phyloP scores from a whole-genome alignment of 768 basidiomycete genomes.

The Brasilioporus rufonigricans region DNA sequence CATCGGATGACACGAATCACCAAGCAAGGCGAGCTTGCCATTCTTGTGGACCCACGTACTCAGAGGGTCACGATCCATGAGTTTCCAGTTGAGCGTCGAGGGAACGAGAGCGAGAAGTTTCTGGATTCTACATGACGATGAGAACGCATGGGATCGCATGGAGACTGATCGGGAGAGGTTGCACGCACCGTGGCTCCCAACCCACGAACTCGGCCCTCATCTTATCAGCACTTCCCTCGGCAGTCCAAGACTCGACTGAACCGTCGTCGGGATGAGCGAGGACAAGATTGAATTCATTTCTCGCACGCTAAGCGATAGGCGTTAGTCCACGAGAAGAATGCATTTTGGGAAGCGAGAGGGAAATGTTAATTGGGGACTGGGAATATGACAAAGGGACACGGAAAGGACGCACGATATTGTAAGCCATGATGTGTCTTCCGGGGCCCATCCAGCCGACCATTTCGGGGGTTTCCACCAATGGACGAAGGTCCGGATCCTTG shows the following conservation, averaged over 20 bases:
- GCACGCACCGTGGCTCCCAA: conserved; percentile 47
- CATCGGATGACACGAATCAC: conserved; percentile 60
- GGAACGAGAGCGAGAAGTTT: conserved; percentile 48
- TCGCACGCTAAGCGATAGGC: conserved; percentile 25
- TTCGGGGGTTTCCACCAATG: conserved; percentile 49
- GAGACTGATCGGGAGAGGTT: neutral
- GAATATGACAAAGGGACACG: no score
- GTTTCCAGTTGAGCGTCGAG: conserved; percentile 44
- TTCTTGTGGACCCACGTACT: conserved; percentile 46
- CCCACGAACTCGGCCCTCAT: conserved; percentile 46
- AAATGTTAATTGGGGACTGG: neutral
- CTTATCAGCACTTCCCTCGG: conserved; percentile 41
- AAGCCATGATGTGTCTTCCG: conserved; percentile 42
- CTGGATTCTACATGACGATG: conserved; percentile 34
- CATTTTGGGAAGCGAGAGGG: neutral
- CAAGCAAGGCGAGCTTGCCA: conserved; percentile 45
- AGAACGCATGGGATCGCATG: neutral
- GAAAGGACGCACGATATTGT: conserved; percentile 38
- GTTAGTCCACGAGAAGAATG: neutral
- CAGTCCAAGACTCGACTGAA: conserved; percentile 44
- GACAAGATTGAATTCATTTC: conserved; percentile 46
- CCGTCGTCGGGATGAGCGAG: conserved; percentile 40
- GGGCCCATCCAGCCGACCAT: conserved; percentile 65
- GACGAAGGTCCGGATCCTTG: conserved; percentile 48
- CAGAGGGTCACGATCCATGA: conserved; percentile 49